These are phyloP conservation scores for Albophoma yamanashiensis DNA, from an alignment of 2,329 filamentous ascomycete genomes.

Conservation along the genomic window DNA sequence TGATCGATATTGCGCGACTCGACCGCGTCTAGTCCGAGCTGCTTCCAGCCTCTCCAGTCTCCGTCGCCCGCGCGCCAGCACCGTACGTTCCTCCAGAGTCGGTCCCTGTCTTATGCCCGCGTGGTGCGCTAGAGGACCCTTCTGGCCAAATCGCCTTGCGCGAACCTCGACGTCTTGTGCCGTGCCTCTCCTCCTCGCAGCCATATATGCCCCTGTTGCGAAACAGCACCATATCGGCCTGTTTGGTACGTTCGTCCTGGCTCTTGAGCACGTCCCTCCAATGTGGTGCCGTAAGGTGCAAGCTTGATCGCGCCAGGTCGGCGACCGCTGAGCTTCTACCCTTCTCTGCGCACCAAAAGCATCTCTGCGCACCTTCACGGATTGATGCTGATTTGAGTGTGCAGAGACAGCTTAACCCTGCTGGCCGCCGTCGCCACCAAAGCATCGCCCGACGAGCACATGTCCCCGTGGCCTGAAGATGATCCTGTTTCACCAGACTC, in stretches of 20 bases:
- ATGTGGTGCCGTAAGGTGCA: not conserved
- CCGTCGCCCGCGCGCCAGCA: not conserved
- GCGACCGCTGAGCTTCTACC: not conserved
- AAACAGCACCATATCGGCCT: not conserved
- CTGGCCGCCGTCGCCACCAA: not conserved
- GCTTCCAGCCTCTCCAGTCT: not conserved
- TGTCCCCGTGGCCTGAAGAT: slow-evolving; percentile 52
- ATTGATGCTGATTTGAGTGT: not conserved
- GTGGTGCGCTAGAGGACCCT: not conserved
- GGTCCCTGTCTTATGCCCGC: not conserved
- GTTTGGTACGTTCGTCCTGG: not conserved
- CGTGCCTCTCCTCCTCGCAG: not conserved
- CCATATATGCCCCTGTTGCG: not conserved
- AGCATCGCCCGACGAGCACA: slow-evolving; percentile 30
- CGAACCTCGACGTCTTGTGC: not conserved
- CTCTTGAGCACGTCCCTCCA: not conserved
- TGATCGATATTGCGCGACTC: slow-evolving; percentile 3
- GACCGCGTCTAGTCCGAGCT: slow-evolving; percentile 4
- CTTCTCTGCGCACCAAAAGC: not conserved
- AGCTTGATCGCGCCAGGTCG: not conserved
- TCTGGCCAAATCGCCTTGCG: not conserved
- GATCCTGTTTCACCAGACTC: slow-evolving; percentile 43
- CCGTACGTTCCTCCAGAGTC: not conserved
- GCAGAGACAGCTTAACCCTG: not conserved
- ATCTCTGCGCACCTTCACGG: not conserved